These are phyloP conservation scores for Hymenoscyphus albidus DNA, from an alignment of 2,329 filamentous ascomycete genomes.

Conservation along the genomic window DNA sequence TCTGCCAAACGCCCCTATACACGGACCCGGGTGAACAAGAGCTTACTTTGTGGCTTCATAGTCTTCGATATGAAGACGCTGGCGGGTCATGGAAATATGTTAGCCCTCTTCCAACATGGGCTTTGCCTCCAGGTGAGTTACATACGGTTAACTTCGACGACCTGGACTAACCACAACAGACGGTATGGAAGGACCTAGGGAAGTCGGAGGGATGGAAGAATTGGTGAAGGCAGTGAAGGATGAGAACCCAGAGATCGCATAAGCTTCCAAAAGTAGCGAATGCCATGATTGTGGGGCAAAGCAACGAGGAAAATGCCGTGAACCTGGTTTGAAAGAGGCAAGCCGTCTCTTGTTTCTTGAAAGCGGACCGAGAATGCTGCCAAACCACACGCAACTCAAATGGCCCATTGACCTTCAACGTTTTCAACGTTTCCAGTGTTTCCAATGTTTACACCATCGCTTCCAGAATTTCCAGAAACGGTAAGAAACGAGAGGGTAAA, in stretches of 20 bases:
- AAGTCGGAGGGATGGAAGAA: slow-evolving; percentile 59
- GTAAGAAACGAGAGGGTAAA: too few relatives aligned
- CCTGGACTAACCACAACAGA: slow-evolving; percentile 16
- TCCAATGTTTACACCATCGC: too few relatives aligned
- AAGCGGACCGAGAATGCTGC: neutral
- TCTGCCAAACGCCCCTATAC: slow-evolving; percentile 86
- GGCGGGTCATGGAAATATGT: slow-evolving; percentile 83
- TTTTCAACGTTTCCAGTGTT: neutral
- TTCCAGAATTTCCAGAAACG: too few relatives aligned
- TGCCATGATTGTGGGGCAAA: neutral
- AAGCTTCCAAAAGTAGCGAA: slow-evolving; percentile 7
- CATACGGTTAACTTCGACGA: neutral
- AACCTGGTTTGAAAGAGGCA: neutral
- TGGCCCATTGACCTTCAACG: neutral
- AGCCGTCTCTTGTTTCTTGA: neutral
- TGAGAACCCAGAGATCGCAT: slow-evolving; percentile 34
- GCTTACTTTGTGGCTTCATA: slow-evolving; percentile 90
- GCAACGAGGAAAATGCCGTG: neutral
- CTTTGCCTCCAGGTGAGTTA: slow-evolving; percentile 60
- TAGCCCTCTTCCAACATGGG: slow-evolving; percentile 82
- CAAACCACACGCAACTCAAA: neutral
- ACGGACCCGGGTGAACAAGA: slow-evolving; percentile 89
- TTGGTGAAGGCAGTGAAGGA: slow-evolving; percentile 48
- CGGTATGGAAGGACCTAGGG: slow-evolving; percentile 55
- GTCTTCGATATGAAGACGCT: slow-evolving; percentile 80